Evolutionary conservation across 352 stramenopile genomes (phyloP), one percentile per base, ranked within the genome.

Genomic region (Paralagenidium karlingii): DNA sequence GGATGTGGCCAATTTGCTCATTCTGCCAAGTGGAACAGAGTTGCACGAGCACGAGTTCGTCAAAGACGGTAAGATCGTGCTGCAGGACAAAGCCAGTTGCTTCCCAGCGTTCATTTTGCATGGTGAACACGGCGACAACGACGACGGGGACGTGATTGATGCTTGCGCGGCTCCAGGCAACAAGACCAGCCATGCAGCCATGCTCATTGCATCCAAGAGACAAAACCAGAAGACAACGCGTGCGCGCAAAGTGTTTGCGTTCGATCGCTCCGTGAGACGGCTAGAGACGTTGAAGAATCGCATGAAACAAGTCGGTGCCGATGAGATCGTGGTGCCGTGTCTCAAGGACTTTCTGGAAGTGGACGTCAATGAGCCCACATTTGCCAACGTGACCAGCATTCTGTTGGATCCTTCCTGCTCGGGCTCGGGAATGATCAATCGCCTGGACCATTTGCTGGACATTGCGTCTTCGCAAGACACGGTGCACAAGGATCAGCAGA

Each of bases 81-180:
- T 98, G 26, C 94, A 99, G 67, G 95, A 99, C 59, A 98, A 98
- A 47, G 91, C 82, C 34, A 97, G 80, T 63, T 99, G 96, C 60
- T 98, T 99, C 57, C 90, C 94, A 1, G 94, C 94, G 11, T 81
- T 97, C 30, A 93, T 94, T 36, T 63, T 99, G 33, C 70, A 94
- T 30, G 69, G 69, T 41, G 62, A 91, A 57, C 65, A 73, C 40
- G 46, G 38, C 1, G 68, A 84, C 40, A 53, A 58, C 18, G 57
- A 61, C 30, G 62, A 85, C 26, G 79, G 76, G 12, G 80, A 96
- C 48, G 75, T 96, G 2, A 89, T 97, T 32, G 96, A 99, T 62
- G 94, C 94, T 5, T 99, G 94, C 54, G 92, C 95, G 5, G 94
- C 96, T 12, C 96, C 96, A 8, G 96, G 96, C 12, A 99, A 99